Percentiles rank a stretch among this genome's conserved stretches.
Conservation (phyloP, 2,329 filamentous ascomycete genomes). For the Ilyonectria sp. region DNA sequence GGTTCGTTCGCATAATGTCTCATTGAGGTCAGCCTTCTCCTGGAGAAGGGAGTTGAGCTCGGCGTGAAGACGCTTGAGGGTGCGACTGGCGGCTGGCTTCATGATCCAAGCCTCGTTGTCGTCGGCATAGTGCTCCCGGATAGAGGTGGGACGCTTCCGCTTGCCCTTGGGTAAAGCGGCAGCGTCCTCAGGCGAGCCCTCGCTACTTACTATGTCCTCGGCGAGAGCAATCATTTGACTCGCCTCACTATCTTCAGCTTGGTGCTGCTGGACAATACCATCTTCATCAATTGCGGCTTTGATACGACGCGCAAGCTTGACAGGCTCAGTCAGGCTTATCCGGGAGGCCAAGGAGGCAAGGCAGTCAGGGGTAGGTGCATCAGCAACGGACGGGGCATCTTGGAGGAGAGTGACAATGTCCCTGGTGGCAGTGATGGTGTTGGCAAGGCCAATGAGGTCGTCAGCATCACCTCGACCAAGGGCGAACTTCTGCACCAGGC, state of each 20-base stretch:
- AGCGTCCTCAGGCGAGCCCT: conserved; percentile 73
- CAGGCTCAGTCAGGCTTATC: conserved; percentile 77
- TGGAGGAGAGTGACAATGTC: conserved; percentile 71
- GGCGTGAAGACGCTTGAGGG: conserved; percentile 77
- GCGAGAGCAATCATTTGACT: conserved; percentile 81
- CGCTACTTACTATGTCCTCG: conserved; percentile 77
- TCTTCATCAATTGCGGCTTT: conserved; percentile 91
- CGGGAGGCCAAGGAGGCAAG: conserved; percentile 66
- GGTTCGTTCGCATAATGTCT: conserved; percentile 74
- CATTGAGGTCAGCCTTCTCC: conserved; percentile 74
- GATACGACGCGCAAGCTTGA: conserved; percentile 80
- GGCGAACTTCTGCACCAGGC: conserved; percentile 94
- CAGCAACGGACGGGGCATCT: conserved; percentile 35
- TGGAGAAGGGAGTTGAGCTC: conserved; percentile 72
- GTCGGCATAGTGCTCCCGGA: conserved; percentile 72
- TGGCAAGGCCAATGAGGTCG: conserved; percentile 87
- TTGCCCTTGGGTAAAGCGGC: conserved; percentile 70
- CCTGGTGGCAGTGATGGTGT: conserved; percentile 82
- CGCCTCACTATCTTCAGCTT: conserved; percentile 80
- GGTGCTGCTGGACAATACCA: conserved; percentile 85
- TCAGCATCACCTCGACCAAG: conserved; percentile 93
- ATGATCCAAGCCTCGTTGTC: conserved; percentile 76
- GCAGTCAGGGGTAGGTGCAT: conserved; percentile 49
- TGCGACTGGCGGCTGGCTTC: conserved; percentile 77
- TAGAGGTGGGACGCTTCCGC: conserved; percentile 61